Evolutionary conservation across 441 rosid species (phyloP), one percentile per base, ranked within the genome.

Genomic region (Mallotus repandus): DNA sequence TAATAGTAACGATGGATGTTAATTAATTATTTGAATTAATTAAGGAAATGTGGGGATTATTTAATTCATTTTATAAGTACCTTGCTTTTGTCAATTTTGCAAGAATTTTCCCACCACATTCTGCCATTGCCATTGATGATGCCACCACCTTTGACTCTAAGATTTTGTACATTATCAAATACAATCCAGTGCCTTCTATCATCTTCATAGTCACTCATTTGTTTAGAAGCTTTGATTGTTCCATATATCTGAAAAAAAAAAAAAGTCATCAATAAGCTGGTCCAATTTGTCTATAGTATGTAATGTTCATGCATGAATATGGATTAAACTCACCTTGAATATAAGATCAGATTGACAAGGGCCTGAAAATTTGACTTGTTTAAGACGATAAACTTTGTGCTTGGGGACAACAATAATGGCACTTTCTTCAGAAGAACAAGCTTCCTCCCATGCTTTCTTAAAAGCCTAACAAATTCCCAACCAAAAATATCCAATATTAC

Each of bases 101-200:
- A 95, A 56, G 99, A 95, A 7, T 88, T 85, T 72, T 79, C 57
- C 99, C 99, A 95, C 98, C 99, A 95, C 16, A 75, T 83, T 9
- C 78, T 72, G 15, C 99, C 99, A 79, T 85, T 89, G 14, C 99
- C 99, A 66, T 95, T 66, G 61, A 95, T 88, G 70, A 79, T 81
- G 46, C 99, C 98, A 5, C 94, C 94, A 32, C 99, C 99, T 79
- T 80, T 85, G 16, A 95, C 89, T 60, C 81, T 78, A 29, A 92
- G 78, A 60, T 87, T 85, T 38, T 68, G 11, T 0, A 91, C 86
- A 55, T 70, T 80, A 0, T 87, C 69, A 52, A 95, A 92, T 12
- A 73, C 66, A 53, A 95, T 74, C 99, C 99, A 95, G 41, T 74
- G 86, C 10, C 74, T 79, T 25, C 81, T 79, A n/a, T 88, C 87